Evolutionary conservation across 129 eudicot genomes (phyloP).

Genomic region (Flaveria brownii): DNA sequence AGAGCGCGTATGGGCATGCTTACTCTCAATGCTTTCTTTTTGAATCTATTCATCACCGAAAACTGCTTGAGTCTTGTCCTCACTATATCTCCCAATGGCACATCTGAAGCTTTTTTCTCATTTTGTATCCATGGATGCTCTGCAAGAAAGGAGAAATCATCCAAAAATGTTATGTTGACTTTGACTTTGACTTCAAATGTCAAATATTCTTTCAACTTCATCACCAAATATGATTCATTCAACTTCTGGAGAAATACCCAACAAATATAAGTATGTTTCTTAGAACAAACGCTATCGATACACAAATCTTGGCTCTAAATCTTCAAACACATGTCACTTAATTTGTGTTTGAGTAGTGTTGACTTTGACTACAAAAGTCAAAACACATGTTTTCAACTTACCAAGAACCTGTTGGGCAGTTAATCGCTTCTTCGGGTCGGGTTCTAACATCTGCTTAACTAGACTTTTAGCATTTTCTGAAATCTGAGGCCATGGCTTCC

Average conservation of each 20-base stretch:
- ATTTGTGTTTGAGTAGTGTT: not conserved
- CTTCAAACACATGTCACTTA: not conserved
- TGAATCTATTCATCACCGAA: constrained; percentile 88
- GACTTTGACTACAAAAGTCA: constrained; percentile 12
- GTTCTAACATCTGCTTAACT: constrained; percentile 87
- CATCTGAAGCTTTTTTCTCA: constrained; percentile 92
- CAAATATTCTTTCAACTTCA: not conserved
- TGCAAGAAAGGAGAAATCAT: constrained; percentile 29
- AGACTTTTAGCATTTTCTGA: constrained; percentile 88
- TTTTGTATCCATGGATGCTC: constrained; percentile 98
- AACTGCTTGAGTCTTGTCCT: constrained; percentile 93
- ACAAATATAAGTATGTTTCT: not conserved
- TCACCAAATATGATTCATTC: not conserved
- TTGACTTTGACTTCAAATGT: constrained; percentile 9
- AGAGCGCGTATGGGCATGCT: constrained; percentile 15
- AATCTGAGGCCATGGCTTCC: constrained; percentile 98
- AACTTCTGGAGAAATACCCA: not conserved
- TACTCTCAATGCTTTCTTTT: constrained; percentile 93
- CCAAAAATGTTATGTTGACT: not conserved
- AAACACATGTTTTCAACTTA: constrained; percentile 34
- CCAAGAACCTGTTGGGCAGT: constrained; percentile 97
- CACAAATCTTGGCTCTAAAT: not conserved
- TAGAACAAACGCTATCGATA: not conserved
- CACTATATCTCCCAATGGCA: constrained; percentile 94
- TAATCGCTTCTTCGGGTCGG: constrained; percentile 82